A percentile compares a stretch with the other conserved stretches of the same genome.
phyloP scores from a whole-genome alignment of 1,284 basidiomycete species.

The Papiliotrema laurentii region DNA sequence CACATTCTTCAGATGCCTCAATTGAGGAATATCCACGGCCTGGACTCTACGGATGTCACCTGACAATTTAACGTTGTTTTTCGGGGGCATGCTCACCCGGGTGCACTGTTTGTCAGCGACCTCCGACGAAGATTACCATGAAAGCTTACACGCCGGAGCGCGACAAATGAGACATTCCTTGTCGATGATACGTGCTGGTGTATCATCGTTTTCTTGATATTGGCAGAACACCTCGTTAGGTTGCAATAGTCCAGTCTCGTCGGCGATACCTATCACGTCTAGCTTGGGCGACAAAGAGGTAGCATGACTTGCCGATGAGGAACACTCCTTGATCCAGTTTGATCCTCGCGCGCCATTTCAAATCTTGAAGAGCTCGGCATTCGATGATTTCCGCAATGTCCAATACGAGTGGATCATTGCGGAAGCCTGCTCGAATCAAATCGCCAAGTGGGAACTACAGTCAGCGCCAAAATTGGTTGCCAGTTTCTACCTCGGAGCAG shows the following conservation, averaged over 20 bases:
- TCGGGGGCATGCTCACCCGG: constrained; percentile 5
- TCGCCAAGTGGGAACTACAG: constrained; percentile 37
- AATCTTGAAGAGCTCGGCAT: constrained; percentile 39
- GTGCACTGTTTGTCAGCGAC: constrained; percentile 7
- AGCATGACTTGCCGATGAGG: constrained; percentile 33
- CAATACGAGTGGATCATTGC: constrained; percentile 37
- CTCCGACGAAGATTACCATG: neutral
- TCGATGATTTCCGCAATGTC: constrained; percentile 43
- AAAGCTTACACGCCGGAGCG: constrained; percentile 39
- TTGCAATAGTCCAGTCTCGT: constrained; percentile 37
- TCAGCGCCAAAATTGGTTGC: neutral
- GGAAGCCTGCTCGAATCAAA: constrained; percentile 38
- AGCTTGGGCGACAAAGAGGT: neutral
- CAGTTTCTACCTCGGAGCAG: constrained; percentile 20
- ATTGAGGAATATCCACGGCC: constrained; percentile 38
- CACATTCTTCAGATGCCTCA: constrained; percentile 46
- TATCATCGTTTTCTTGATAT: constrained; percentile 33
- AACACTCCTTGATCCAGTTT: constrained; percentile 38
- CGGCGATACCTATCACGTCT: constrained; percentile 33
- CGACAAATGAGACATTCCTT: constrained; percentile 42
- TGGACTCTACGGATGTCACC: constrained; percentile 41
- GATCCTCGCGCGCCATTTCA: constrained; percentile 47
- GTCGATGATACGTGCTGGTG: constrained; percentile 24
- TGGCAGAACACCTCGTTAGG: constrained; percentile 48
- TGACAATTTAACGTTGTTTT: constrained; percentile 2